Percentiles rank a stretch among this genome's conserved stretches.
These are phyloP conservation scores for Leptographium lundbergii DNA, from an alignment of 2,329 filamentous ascomycete genomes.

Conservation along the genomic window DNA sequence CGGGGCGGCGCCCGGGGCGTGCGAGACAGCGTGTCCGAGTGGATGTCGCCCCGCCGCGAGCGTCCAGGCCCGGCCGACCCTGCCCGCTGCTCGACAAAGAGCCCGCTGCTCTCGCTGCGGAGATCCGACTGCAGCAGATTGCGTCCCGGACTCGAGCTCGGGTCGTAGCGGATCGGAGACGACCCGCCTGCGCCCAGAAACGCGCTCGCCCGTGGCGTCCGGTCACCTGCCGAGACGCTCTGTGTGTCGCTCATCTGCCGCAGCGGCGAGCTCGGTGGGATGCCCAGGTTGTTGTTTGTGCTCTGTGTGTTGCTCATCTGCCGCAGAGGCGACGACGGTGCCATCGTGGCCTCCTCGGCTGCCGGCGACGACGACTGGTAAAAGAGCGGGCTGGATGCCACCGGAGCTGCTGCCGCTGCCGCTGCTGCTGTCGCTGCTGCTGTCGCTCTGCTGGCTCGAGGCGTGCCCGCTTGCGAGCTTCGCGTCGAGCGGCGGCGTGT, in stretches of 20 bases:
- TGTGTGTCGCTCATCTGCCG: conserved; percentile 47
- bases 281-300: conserved; percentile 20
- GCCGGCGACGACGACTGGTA: conserved; percentile 42
- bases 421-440: background rate
- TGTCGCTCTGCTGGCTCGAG: background rate
- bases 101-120: conserved; percentile 70
- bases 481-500: conserved; percentile 35
- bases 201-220: conserved; percentile 57
- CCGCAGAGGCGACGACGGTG: conserved; percentile 38
- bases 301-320: conserved; percentile 46
- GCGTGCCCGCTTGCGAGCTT: conserved; percentile 32
- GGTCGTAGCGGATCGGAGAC: conserved; percentile 81
- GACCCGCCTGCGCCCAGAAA: conserved; percentile 59
- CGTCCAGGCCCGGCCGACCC: conserved; percentile 42
- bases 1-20: conserved; percentile 39
- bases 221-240: conserved; percentile 40
- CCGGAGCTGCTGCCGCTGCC: conserved; percentile 24
- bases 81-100: conserved; percentile 62
- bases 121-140: conserved; percentile 53
- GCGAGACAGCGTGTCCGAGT: conserved; percentile 59
- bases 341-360: conserved; percentile 2
- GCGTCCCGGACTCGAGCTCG: conserved; percentile 76
- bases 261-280: conserved; percentile 45
- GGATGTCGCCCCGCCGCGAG: conserved; percentile 68
- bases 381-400: conserved; percentile 71